Evolutionary conservation across 768 basidiomycete genomes (phyloP), one percentile per base, ranked within the genome.

Genomic region (Agrocybe praecox): DNA sequence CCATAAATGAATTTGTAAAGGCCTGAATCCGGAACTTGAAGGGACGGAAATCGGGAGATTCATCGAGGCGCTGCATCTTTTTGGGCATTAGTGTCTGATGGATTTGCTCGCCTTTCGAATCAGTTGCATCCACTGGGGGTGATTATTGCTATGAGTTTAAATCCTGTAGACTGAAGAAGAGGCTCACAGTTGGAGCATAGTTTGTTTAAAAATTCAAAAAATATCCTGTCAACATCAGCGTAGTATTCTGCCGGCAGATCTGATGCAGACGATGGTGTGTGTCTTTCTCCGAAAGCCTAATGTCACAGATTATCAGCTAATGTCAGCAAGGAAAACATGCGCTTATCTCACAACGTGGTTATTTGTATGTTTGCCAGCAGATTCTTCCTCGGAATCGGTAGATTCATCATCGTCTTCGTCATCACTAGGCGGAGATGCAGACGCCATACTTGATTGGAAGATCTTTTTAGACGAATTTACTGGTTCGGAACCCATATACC

Each of bases 1-100:
- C 97, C 62, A 95, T 78, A 67, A 98, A 98, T 2, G 90, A 91
- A 66, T 94, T 91, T 6, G 96, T 98, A 74, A 99, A 99, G 1
- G 96, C 96, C 68, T 94, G 93, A 62, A 99, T 99, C 56, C 96
- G 87, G 76, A 99, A 99, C 74, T 98, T 98, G 86, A 99, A 98
- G 47, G 96, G 96, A 23, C 96, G 86, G 74, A 96, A 99, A 72
- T 98, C 96, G 43, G 89, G 87, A 34, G 93, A 95, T 76, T 98
- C 96, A 69, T 97, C 96, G 54, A 98, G 79, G 52, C 94, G 88
- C 65, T 94, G 92, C 96, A 99, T 98, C 80, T 93, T 93, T 80
- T 98, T 98, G 0, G 96, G 90, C 96, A 99, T 99, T 65, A 98
- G 80, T 33, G 94, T 94, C 74, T 99, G 96, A 68, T 99, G 96